phyloP scores from a whole-genome alignment of 345 rosid genomes.

The Alliaria petiolata region DNA sequence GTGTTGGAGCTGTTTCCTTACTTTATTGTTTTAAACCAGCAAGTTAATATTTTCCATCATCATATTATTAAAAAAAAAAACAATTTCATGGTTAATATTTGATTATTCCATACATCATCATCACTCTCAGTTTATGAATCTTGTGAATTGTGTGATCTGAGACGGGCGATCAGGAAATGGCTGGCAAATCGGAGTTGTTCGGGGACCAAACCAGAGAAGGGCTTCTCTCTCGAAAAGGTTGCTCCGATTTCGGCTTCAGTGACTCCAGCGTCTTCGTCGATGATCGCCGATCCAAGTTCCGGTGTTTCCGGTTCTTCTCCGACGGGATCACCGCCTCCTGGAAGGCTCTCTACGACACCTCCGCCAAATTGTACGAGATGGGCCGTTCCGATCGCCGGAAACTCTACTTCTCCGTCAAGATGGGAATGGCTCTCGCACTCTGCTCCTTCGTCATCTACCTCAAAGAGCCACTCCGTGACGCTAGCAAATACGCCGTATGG shows the following conservation, averaged over 20 bases:
- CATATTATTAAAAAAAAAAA: no score
- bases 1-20: no score
- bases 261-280: constrained; percentile 27
- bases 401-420: constrained; percentile 53
- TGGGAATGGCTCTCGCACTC: constrained; percentile 68
- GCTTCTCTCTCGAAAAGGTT: constrained; percentile 49
- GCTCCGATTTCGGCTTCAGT: constrained; percentile 52
- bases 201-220: constrained; percentile 54
- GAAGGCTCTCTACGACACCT: constrained; percentile 28
- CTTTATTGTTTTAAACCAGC: no score
- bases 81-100: no score
- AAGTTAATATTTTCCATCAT: no score
- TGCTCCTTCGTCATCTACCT: constrained; percentile 60
- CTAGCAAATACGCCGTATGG: constrained; percentile 77
- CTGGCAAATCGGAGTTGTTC: constrained; percentile 35
- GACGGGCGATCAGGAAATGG: constrained; percentile 24
- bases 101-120: no score
- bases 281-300: constrained; percentile 28
- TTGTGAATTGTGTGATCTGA: constrained; percentile 1
- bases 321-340: constrained; percentile 42
- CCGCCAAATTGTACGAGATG: constrained; percentile 52
- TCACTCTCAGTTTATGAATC: neutral
- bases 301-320: constrained; percentile 45
- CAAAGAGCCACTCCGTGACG: constrained; percentile 49
- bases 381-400: constrained; percentile 78